Conservation (phyloP, 1,139 yeast genomes). For the Eremothecium coryli region DNA sequence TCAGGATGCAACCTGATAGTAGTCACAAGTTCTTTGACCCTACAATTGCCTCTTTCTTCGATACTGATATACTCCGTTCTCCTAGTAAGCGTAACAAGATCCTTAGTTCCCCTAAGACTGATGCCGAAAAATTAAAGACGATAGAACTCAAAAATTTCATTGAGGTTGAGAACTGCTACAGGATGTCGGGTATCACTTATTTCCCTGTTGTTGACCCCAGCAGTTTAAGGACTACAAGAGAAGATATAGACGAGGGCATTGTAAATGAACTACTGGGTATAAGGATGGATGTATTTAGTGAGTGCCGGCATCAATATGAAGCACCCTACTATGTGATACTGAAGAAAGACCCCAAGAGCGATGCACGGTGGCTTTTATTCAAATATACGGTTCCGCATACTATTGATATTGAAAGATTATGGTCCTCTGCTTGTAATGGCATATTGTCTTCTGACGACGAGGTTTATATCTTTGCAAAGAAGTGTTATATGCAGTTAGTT, state of each 20-base stretch:
- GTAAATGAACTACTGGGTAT: conserved; percentile 33
- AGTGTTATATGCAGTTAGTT: conserved; percentile 16
- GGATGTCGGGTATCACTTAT: conserved; percentile 39
- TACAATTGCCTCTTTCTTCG: conserved; percentile 26
- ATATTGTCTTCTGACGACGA: conserved; percentile 14
- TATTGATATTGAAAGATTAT: conserved; percentile 22
- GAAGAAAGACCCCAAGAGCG: conserved; percentile 27
- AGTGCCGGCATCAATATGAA: conserved; percentile 23
- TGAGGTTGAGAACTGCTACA: conserved; percentile 33
- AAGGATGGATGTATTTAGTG: conserved; percentile 38
- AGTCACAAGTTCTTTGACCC: conserved; percentile 32
- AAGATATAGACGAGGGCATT: conserved; percentile 7
- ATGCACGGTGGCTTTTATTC: conserved; percentile 31
- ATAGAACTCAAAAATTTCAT: conserved; percentile 21
- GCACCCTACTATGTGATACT: conserved; percentile 38
- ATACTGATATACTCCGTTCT: conserved; percentile 19
- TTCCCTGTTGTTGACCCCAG: conserved; percentile 39
- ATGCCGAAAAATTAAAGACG: neutral
- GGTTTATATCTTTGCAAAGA: conserved; percentile 23
- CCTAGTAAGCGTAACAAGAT: conserved; percentile 18
- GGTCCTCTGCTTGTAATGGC: conserved; percentile 12
- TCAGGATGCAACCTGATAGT: conserved; percentile 22
- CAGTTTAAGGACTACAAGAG: conserved; percentile 10
- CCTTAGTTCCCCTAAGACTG: conserved; percentile 4
- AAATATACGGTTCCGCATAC: conserved; percentile 39